Evolutionary conservation across 2,329 filamentous ascomycete species (phyloP).

Genomic region (Nemania abortiva): DNA sequence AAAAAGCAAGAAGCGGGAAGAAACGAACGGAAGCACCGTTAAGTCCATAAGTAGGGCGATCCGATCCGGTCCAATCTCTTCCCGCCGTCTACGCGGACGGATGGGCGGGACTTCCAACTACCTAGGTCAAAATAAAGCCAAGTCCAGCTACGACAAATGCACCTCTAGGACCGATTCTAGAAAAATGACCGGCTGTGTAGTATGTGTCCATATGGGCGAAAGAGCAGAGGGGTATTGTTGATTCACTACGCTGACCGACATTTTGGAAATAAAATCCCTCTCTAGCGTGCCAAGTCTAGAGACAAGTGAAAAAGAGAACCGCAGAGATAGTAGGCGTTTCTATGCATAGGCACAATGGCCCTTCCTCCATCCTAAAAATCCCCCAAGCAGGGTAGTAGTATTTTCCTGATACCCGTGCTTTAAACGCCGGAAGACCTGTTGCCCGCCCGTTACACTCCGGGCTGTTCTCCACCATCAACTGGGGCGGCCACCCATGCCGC

Average conservation of each 20-base stretch:
- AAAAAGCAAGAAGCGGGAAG: neutral
- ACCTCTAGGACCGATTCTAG: neutral
- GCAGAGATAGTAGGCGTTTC: neutral
- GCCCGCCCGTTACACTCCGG: neutral
- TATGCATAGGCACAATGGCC: constrained; percentile 12
- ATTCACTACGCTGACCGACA: constrained; percentile 3
- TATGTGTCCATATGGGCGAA: neutral
- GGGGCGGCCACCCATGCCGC: neutral
- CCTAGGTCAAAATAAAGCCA: neutral
- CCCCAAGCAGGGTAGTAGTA: neutral
- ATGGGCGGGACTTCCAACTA: neutral
- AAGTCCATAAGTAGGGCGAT: neutral
- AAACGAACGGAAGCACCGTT: neutral
- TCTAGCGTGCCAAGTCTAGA: constrained; percentile 3
- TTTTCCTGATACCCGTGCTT: constrained; percentile 1
- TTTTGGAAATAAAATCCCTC: constrained; percentile 10
- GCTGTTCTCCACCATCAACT: neutral
- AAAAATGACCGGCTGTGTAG: neutral
- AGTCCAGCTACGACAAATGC: neutral
- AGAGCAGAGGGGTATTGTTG: constrained; percentile 6
- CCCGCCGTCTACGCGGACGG: neutral
- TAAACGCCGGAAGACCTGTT: neutral
- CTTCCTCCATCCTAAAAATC: constrained; percentile 5
- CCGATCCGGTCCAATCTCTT: neutral
- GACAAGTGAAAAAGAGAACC: neutral